These are phyloP conservation scores for Grosmannia serpens DNA, from an alignment of 2,329 filamentous ascomycete species.

Conservation along the genomic window DNA sequence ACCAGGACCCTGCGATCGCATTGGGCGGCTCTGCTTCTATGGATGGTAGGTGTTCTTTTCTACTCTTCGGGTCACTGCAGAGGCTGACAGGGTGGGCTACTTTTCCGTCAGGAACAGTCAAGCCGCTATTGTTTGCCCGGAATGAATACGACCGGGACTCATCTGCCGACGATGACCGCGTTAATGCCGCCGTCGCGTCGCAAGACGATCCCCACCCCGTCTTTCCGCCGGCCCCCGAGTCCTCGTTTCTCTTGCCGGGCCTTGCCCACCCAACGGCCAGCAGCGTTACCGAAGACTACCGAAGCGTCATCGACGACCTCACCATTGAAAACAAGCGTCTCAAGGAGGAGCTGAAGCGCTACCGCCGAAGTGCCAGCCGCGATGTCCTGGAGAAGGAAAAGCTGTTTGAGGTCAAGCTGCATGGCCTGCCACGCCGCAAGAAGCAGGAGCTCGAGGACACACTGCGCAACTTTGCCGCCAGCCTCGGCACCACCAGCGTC, in stretches of 20 bases:
- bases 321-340: constrained; percentile 74
- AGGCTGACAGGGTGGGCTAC: neutral
- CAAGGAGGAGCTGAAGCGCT: constrained; percentile 60
- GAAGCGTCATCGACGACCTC: constrained; percentile 77
- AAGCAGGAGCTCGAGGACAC: constrained; percentile 66
- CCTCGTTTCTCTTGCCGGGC: constrained; percentile 3
- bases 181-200: neutral
- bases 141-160: constrained; percentile 40
- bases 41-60: constrained; percentile 28
- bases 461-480: constrained; percentile 57
- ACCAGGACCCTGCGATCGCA: constrained; percentile 33
- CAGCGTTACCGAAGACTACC: constrained; percentile 62
- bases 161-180: constrained; percentile 29
- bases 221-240: neutral
- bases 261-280: constrained; percentile 24
- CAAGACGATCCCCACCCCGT: neutral
- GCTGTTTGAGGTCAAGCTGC: constrained; percentile 72
- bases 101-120: neutral
- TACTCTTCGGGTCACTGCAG: neutral
- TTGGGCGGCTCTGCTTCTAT: constrained; percentile 32
- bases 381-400: constrained; percentile 62
- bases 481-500: constrained; percentile 35
- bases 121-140: constrained; percentile 18
- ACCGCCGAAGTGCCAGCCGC: constrained; percentile 51
- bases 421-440: constrained; percentile 59